Conservation (phyloP, 2,329 filamentous ascomycete genomes). For the Pseudophaeomoniella oleicola region DNA sequence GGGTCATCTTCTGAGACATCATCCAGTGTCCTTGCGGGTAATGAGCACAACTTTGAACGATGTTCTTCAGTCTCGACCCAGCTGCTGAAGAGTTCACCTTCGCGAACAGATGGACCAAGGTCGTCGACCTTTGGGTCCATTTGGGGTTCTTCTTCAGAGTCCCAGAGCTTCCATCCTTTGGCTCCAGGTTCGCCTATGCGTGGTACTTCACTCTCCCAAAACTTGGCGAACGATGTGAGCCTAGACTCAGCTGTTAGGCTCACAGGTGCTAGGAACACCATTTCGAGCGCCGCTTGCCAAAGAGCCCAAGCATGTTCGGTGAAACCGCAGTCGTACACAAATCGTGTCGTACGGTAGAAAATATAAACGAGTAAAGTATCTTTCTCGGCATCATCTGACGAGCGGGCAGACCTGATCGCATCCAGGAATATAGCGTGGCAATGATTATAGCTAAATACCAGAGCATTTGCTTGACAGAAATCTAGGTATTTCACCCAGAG, state of each 20-base stretch:
- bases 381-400: conserved; percentile 10
- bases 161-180: conserved; percentile 47
- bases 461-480: conserved; percentile 53
- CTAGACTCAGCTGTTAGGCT: conserved; percentile 5
- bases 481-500: conserved; percentile 65
- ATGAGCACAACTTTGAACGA: conserved; percentile 30
- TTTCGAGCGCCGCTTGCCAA: conserved; percentile 73
- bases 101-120: conserved; percentile 5
- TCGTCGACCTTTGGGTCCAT: conserved; percentile 12
- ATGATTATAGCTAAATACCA: conserved; percentile 52
- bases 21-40: conserved; percentile 62
- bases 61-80: conserved; percentile 42
- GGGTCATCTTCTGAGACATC: conserved; percentile 65
- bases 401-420: conserved; percentile 16
- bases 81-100: conserved; percentile 20
- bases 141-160: conserved; percentile 10
- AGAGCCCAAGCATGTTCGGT: conserved; percentile 59
- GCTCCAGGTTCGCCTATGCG: conserved; percentile 63
- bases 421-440: conserved; percentile 46
- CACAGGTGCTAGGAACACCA: conserved; percentile 46
- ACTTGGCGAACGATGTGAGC: conserved; percentile 44
- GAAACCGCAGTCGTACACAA: conserved; percentile 65
- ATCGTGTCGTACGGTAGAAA: conserved; percentile 57
- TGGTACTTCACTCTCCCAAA: conserved; percentile 75
- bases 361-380: conserved; percentile 46